Base-by-base conservation (phyloP, 441 rosid genomes). In the Mallotus repandus region DNA sequence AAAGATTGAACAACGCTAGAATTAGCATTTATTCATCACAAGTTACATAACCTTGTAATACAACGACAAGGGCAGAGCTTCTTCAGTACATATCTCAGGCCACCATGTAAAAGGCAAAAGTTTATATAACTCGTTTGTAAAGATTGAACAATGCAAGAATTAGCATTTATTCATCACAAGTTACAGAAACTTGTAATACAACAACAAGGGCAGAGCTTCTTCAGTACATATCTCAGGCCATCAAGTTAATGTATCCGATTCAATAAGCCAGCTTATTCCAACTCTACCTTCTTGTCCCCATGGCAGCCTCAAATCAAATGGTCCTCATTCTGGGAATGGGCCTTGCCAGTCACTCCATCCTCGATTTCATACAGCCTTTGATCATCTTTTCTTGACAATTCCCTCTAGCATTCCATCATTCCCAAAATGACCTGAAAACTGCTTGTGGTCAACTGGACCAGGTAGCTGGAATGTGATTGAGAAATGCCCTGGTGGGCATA, bases 401-500 rank as follows among this genome's bases (percentile, higher is more conserved):
- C 88, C 97, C 75, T 89, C 96, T 21, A 94, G 82, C 63, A 94
- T 79, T 55, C 97, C 97, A 54, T 85, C 83, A 35, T 71, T 72
- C 2, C 84, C 87, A 66, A 92, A 90, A 54, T 46, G 65, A 59
- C 90, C 88, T 2, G 71, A 61, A 64, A 87, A 84, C 65, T 81
- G 84, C 53, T 78, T 84, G 60, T 68, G 78, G 72, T 88, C 79
- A 73, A 92, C 94, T 6, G 97, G 92, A 68, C 98, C 94, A 9
- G 96, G 95, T 9, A 94, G 91, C 77, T 81, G 82, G 74, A 90
- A 89, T 13, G 86, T 72, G 73, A 90, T 67, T 0, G 97, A 81
- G 82, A 92, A 94, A 57, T 74, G 88, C 32, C 97, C 98, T 0
- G 94, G 87, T 2, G 94, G 94, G 78, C 87, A 74, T 7, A 90